Evolutionary conservation across 352 stramenopile species (phyloP).

Genomic region (Phytophthora sp.): DNA sequence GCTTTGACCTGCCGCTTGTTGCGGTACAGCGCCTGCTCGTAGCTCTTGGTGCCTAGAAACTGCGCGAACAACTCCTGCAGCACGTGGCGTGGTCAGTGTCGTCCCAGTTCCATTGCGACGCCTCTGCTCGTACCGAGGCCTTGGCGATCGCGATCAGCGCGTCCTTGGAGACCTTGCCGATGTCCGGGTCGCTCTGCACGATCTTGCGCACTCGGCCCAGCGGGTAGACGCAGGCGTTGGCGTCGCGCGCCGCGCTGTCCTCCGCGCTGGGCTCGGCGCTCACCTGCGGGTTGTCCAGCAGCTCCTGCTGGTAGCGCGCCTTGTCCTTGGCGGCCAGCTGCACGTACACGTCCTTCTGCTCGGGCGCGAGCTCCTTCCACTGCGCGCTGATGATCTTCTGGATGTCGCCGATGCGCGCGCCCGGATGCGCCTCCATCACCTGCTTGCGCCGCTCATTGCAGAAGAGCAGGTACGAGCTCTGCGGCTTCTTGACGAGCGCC

Average conservation of each 20-base stretch:
- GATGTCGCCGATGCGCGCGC: constrained; percentile 68
- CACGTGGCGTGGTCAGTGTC: too few species aligned
- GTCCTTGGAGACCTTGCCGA: constrained; percentile 92
- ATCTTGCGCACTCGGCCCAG: constrained; percentile 92
- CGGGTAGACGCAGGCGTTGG: constrained; percentile 63
- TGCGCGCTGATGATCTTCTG: constrained; percentile 91
- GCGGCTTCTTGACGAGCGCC: constrained; percentile 80
- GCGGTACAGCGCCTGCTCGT: constrained; percentile 83
- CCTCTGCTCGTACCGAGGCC: constrained; percentile 67
- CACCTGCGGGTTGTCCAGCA: constrained; percentile 65
- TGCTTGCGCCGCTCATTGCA: constrained; percentile 79
- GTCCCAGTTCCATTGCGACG: neutral
- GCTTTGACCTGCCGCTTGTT: constrained; percentile 85
- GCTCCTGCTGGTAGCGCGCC: constrained; percentile 78
- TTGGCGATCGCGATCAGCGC: constrained; percentile 93
- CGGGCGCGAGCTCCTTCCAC: constrained; percentile 86
- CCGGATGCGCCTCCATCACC: constrained; percentile 67
- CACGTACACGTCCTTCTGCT: constrained; percentile 91
- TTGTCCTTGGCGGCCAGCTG: constrained; percentile 88
- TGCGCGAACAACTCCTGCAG: constrained; percentile 90
- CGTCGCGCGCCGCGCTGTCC: constrained; percentile 24
- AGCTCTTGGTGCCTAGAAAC: constrained; percentile 91
- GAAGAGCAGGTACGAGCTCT: constrained; percentile 88
- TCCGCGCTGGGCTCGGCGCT: constrained; percentile 60
- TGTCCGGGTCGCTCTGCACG: constrained; percentile 92